Conservation (phyloP, 495 filamentous ascomycete species). For the Daldinia caldariorum region DNA sequence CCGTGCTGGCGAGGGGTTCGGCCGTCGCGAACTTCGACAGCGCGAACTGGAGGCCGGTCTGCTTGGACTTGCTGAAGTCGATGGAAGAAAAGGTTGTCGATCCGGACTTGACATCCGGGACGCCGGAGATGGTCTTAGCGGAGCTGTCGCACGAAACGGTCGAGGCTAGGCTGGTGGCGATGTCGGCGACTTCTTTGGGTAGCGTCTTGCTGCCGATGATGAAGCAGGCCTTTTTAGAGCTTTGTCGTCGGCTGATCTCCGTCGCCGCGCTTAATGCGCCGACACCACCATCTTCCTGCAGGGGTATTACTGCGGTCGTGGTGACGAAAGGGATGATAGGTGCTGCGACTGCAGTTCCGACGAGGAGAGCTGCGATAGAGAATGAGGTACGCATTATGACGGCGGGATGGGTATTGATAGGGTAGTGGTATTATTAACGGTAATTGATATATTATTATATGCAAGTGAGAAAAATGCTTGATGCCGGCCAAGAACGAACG, state of each 20-base stretch:
- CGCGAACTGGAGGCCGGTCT: conserved; percentile 55
- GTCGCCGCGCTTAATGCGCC: background rate
- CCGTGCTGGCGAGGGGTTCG: conserved; percentile 48
- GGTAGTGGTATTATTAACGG: conserved; percentile 8
- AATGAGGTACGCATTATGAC: conserved; percentile 37
- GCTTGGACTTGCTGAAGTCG: conserved; percentile 54
- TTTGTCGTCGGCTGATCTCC: conserved; percentile 22
- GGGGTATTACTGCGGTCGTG: conserved; percentile 14
- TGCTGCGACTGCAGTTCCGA: conserved; percentile 28
- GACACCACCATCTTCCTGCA: conserved; percentile 1
- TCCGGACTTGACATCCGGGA: conserved; percentile 57
- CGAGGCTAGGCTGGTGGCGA: conserved; percentile 45
- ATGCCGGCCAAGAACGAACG: conserved; percentile 34
- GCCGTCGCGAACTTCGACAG: conserved; percentile 53
- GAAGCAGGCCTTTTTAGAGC: conserved; percentile 52
- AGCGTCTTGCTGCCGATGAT: conserved; percentile 54
- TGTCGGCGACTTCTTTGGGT: conserved; percentile 48
- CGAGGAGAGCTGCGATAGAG: conserved; percentile 27
- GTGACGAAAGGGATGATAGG: conserved; percentile 42
- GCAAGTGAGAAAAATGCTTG: conserved; percentile 25
- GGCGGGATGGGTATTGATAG: conserved; percentile 1
- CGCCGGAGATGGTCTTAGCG: conserved; percentile 50
- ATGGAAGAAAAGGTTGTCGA: conserved; percentile 55
- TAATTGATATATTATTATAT: conserved; percentile 18
- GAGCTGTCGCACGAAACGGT: conserved; percentile 53